Percentiles rank a stretch among this genome's conserved stretches.
Evolutionary conservation across 306 rosid species (phyloP).

Genomic region (Prosopis cineraria): DNA sequence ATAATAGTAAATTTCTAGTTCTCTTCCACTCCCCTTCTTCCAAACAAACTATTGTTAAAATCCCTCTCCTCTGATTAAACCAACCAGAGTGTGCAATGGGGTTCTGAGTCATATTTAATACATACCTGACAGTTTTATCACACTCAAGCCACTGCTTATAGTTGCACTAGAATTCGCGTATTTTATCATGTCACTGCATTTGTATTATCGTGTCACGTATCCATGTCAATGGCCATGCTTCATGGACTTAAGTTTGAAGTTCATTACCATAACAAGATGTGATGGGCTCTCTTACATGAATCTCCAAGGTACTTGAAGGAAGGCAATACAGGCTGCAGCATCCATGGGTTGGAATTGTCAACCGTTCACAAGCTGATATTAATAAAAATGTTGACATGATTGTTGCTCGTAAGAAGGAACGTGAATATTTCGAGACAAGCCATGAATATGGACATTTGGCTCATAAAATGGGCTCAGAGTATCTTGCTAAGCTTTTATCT

Average conservation of each 20-base stretch:
- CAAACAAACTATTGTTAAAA: too few species aligned
- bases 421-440: conserved; percentile 90
- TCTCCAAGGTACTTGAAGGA: conserved; percentile 90
- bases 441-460: conserved; percentile 98
- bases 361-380: conserved; percentile 99
- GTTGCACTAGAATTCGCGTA: neutral
- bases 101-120: neutral
- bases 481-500: conserved; percentile 96
- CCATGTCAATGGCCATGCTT: neutral
- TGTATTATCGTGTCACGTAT: neutral
- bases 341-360: conserved; percentile 99
- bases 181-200: neutral
- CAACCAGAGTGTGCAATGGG: neutral
- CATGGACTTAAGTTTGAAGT: conserved; percentile 2
- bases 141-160: neutral
- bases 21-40: too few species aligned
- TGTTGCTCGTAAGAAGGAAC: conserved; percentile 88
- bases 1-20: neutral
- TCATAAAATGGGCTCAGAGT: conserved; percentile 97
- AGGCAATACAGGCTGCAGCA: conserved; percentile 90
- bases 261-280: conserved; percentile 18
- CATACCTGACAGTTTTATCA: neutral
- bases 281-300: conserved; percentile 38
- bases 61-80: too few species aligned
- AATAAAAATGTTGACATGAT: conserved; percentile 95